Conservation (phyloP, 2,329 filamentous ascomycete genomes). For the Cytospora schulzeri region DNA sequence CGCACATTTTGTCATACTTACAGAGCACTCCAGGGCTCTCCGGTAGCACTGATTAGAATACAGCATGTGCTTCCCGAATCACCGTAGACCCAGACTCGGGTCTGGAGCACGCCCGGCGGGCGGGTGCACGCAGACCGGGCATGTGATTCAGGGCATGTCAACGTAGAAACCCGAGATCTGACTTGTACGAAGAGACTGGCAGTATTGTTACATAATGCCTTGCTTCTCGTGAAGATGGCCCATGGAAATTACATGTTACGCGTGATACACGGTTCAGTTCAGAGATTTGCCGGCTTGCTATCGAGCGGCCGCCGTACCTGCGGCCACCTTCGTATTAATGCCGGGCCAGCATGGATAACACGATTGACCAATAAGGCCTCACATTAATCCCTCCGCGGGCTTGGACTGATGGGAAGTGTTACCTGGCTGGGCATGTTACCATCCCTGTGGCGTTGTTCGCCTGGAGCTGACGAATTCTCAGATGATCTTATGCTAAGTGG, state of each 20-base stretch:
- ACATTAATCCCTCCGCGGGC: not conserved
- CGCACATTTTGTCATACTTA: too few relatives aligned
- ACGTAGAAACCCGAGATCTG: too few relatives aligned
- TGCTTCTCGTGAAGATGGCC: not conserved
- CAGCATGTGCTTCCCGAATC: too few relatives aligned
- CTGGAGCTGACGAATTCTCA: not conserved
- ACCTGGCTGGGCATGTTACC: too few relatives aligned
- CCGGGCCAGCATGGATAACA: not conserved
- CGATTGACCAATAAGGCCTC: not conserved
- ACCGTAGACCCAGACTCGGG: too few relatives aligned
- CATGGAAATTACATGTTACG: not conserved
- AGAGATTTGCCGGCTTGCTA: not conserved
- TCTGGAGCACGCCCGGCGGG: too few relatives aligned
- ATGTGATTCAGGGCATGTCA: too few relatives aligned
- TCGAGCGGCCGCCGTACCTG: not conserved
- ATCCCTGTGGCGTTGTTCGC: not conserved
- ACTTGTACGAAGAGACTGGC: not conserved
- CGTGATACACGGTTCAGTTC: conserved; percentile 8
- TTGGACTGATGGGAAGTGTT: too few relatives aligned
- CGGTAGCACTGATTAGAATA: too few relatives aligned
- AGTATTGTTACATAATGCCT: not conserved
- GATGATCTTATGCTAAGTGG: not conserved
- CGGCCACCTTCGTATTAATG: not conserved
- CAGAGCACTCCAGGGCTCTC: too few relatives aligned
- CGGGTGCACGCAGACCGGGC: too few relatives aligned